Evolutionary conservation across 139 green algal species (phyloP).

Genomic region (Coelastrella sp.): DNA sequence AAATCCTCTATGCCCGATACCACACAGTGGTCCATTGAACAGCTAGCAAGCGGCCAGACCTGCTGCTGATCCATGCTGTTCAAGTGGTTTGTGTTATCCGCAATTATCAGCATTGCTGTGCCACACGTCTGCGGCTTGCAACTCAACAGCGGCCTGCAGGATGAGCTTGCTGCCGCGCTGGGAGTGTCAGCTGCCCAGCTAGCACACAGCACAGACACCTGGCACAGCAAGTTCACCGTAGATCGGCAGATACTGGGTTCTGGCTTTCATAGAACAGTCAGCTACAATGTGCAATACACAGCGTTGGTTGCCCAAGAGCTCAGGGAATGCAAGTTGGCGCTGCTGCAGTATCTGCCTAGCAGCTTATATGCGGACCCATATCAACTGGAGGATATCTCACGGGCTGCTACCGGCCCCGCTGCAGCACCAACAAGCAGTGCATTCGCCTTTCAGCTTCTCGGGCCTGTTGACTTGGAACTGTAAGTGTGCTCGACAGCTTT

Average conservation of each 20-base stretch:
- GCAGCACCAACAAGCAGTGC: background rate
- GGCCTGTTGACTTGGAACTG: constrained; percentile 37
- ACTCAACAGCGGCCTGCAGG: background rate
- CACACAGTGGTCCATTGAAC: too few species aligned
- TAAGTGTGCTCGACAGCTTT: background rate
- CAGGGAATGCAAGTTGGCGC: background rate
- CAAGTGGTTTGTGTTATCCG: too few species aligned
- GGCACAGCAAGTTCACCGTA: background rate
- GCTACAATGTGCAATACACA: background rate
- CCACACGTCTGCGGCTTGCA: background rate
- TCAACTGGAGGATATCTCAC: constrained; percentile 20
- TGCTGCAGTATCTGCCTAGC: constrained; percentile 33
- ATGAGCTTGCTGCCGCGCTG: background rate
- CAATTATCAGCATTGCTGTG: background rate
- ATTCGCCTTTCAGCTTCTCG: constrained; percentile 8
- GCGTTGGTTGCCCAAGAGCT: background rate
- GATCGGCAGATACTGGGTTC: background rate
- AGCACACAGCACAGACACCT: background rate
- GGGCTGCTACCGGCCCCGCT: background rate
- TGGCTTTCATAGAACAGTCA: constrained; percentile 9
- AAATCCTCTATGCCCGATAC: too few species aligned
- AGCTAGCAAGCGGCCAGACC: too few species aligned
- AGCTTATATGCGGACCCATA: constrained; percentile 45
- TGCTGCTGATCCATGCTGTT: too few species aligned
- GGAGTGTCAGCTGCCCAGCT: background rate